Evolutionary conservation across 805 yeast genomes (phyloP), one percentile per base, ranked within the genome.

Genomic region (Kodamaea lidongshanica): DNA sequence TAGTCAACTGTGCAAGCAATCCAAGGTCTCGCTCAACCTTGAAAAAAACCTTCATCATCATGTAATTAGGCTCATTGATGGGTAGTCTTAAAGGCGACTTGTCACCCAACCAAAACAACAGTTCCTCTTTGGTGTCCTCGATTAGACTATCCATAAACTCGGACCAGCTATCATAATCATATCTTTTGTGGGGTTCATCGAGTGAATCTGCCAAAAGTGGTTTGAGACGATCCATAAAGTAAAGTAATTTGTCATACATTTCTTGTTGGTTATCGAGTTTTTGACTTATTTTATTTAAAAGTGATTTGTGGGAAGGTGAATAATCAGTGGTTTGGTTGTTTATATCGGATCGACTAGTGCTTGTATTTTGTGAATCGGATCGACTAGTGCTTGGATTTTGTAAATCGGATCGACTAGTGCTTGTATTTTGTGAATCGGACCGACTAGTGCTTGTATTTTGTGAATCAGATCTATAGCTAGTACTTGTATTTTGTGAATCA

Each of bases 41-140:
- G 27, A 35, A 30, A 27, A 59, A 46, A 22, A 56, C 42, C 32
- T 67, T 52, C 32, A 63, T 50, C 17, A 70, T 49, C 19, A 82
- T 68, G 44, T 72, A 82, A 34, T 74, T 72, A 0, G 87, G 76
- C 48, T 85, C 87, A 40, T 68, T 70, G 21, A 80, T 57, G 0
- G 92, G 92, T 33, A 69, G 72, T 25, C 80, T 63, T 23, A 85
- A 56, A 0, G 95, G 95, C 1, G 87, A 77, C 1, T 54, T 45
- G 2, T 74, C 74, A 6, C 79, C 65, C 2, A 84, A 41, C 94
- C 94, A 85, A 45, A 61, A 78, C 20, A 57, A n/a, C n/a, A n/a
- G n/a, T n/a, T n/a, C n/a, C n/a, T n/a, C n/a, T n/a, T n/a, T n/a
- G n/a, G n/a, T n/a, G n/a, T 48, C 40, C 3, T 45, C 21, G 12